A percentile compares a stretch with the other conserved stretches of the same genome.
phyloP scores from a whole-genome alignment of 1,284 basidiomycete genomes.

The Heterobasidion occidentale region DNA sequence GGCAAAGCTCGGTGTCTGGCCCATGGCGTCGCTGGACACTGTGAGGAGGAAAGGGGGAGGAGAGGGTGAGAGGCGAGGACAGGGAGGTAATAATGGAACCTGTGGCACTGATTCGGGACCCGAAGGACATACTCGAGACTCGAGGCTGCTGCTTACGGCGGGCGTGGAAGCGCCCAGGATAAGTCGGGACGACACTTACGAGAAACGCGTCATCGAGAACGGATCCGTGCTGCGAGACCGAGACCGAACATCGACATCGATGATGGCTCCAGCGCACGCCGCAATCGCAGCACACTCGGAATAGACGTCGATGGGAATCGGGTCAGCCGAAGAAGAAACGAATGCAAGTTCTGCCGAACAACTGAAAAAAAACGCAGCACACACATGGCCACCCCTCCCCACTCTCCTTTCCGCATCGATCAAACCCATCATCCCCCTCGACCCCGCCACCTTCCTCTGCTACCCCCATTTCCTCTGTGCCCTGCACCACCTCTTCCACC shows the following conservation, averaged over 20 bases:
- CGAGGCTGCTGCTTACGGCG: not conserved
- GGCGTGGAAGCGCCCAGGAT: not conserved
- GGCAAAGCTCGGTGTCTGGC: slow-evolving; percentile 2
- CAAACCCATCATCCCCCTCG: not conserved
- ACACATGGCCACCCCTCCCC: not conserved
- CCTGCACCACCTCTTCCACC: slow-evolving; percentile 3
- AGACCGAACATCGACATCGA: too few relatives aligned
- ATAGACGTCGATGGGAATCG: too few relatives aligned
- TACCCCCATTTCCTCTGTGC: not conserved
- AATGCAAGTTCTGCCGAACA: too few relatives aligned
- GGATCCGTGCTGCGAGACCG: too few relatives aligned
- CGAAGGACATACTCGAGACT: not conserved
- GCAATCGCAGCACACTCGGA: too few relatives aligned
- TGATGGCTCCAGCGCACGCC: too few relatives aligned
- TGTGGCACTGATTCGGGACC: not conserved
- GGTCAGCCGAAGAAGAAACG: too few relatives aligned
- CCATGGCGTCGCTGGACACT: not conserved
- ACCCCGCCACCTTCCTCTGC: not conserved
- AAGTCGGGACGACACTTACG: too few relatives aligned
- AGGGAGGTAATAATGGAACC: too few relatives aligned
- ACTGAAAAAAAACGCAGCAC: not conserved
- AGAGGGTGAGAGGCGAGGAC: not conserved
- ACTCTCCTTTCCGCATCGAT: not conserved
- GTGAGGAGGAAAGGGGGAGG: not conserved
- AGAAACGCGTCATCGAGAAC: too few relatives aligned